Evolutionary conservation across 345 rosid genomes (phyloP).

Genomic region (Murraya paniculata): DNA sequence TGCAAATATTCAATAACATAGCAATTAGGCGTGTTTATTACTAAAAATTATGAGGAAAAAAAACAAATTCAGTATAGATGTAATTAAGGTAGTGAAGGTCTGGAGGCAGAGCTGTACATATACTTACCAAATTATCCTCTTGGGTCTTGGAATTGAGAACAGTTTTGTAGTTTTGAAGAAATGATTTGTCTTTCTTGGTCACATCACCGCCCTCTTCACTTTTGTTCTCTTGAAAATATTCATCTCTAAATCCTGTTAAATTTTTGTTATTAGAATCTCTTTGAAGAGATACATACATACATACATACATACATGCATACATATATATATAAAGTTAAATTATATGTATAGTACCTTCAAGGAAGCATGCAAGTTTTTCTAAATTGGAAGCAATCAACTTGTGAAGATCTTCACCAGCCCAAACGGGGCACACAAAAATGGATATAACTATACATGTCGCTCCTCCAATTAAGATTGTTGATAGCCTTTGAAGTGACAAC

Average conservation of each 20-base stretch:
- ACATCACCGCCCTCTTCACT: conserved; percentile 17
- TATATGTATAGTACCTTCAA: conserved; percentile 42
- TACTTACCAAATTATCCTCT: conserved; percentile 67
- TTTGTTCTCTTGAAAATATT: conserved; percentile 36
- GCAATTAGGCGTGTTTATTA: background rate
- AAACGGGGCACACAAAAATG: conserved; percentile 55
- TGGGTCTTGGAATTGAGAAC: conserved; percentile 51
- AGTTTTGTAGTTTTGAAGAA: conserved; percentile 46
- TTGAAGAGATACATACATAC: background rate
- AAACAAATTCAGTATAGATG: background rate
- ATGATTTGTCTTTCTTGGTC: conserved; percentile 34
- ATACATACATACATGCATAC: too few relatives aligned
- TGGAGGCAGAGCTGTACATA: background rate
- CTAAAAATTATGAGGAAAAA: background rate
- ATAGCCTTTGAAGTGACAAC: conserved; percentile 50
- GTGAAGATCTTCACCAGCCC: conserved; percentile 83
- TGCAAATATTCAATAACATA: conserved; percentile 4
- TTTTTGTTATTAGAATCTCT: background rate
- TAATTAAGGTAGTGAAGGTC: too few relatives aligned
- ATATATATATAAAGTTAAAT: too few relatives aligned
- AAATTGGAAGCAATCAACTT: conserved; percentile 43
- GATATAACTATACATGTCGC: conserved; percentile 42
- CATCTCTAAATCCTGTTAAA: conserved; percentile 56
- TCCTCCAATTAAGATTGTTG: conserved; percentile 70
- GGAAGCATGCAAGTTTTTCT: conserved; percentile 49